Evolutionary conservation across 208 protist genomes (phyloP).

Genomic region (Eutreptiella sp.): DNA sequence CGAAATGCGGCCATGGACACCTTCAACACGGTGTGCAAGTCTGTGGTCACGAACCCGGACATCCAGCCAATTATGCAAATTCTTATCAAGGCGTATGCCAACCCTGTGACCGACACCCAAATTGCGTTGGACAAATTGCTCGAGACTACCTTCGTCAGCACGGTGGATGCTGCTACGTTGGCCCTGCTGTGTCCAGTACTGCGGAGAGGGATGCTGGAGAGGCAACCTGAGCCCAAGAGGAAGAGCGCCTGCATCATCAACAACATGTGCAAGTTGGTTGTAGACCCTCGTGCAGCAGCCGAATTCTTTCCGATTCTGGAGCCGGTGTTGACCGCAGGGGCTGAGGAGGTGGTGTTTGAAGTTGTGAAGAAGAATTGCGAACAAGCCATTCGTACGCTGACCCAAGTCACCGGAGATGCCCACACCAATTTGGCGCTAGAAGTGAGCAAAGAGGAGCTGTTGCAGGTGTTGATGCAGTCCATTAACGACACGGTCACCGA

Average conservation of each 20-base stretch:
- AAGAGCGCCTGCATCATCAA: slow-evolving; percentile 12
- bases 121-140: slow-evolving; percentile 2
- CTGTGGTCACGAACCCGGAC: slow-evolving; percentile 17
- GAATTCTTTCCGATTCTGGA: slow-evolving; percentile 5
- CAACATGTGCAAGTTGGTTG: slow-evolving; percentile 25
- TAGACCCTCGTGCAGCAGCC: slow-evolving; percentile 7
- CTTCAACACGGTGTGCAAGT: slow-evolving; percentile 1
- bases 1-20: slow-evolving; percentile 13
- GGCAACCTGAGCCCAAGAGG: not conserved
- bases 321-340: slow-evolving; percentile 11
- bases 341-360: slow-evolving; percentile 8
- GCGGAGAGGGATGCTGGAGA: slow-evolving; percentile 12
- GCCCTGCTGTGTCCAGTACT: slow-evolving; percentile 11
- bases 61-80: slow-evolving; percentile 12
- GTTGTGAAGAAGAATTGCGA: slow-evolving; percentile 5
- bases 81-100: slow-evolving; percentile 14
- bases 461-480: slow-evolving; percentile 12
- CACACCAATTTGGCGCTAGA: not conserved
- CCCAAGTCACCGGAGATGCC: not conserved
- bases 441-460: not conserved
- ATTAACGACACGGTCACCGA: too few relatives aligned
- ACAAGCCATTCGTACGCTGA: not conserved
- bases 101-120: slow-evolving; percentile 10
- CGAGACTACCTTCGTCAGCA: slow-evolving; percentile 16
- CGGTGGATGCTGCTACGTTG: slow-evolving; percentile 4